Conservation (phyloP, 108 stramenopile genomes). For the Fragilariopsis cylindrus region DNA sequence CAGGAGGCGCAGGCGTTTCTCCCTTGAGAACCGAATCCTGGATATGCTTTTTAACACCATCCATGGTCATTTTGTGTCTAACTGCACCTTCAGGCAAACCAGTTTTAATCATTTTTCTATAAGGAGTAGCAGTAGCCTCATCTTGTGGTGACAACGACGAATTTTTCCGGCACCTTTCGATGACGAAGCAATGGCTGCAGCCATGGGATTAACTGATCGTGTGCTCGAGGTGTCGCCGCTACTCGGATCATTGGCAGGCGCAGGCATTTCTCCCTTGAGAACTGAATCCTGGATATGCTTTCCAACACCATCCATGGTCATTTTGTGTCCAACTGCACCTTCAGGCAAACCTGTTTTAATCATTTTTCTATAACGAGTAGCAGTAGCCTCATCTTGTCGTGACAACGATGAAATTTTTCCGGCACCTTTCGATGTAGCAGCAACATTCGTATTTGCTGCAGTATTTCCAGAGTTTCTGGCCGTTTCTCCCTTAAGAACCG, state of each 20-base stretch:
- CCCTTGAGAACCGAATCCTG: conserved; percentile 29
- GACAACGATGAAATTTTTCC: conserved; percentile 7
- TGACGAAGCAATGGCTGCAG: not conserved
- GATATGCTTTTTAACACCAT: conserved; percentile 19
- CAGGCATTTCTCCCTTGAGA: conserved; percentile 15
- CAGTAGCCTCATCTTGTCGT: conserved; percentile 33
- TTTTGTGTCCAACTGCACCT: conserved; percentile 34
- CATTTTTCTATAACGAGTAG: conserved; percentile 37
- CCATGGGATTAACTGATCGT: not conserved
- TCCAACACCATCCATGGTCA: conserved; percentile 23
- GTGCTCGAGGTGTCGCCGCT: not conserved
- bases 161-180: not conserved
- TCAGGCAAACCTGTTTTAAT: conserved; percentile 35
- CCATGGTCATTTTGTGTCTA: conserved; percentile 28
- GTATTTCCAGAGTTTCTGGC: too few species aligned
- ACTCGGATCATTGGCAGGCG: not conserved
- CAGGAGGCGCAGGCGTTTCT: conserved; percentile 28
- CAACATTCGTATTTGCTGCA: not conserved
- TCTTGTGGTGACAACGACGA: conserved; percentile 32
- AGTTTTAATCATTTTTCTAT: conserved; percentile 42
- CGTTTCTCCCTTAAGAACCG: conserved; percentile 17
- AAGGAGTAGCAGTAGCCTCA: conserved; percentile 32
- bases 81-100: conserved; percentile 38
- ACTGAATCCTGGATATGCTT: conserved; percentile 32
- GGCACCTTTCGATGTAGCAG: not conserved